A percentile compares a stretch with the other conserved stretches of the same genome.
These are phyloP conservation scores for Colletotrichum simmondsii DNA, from an alignment of 2,329 filamentous ascomycete species.

Conservation along the genomic window DNA sequence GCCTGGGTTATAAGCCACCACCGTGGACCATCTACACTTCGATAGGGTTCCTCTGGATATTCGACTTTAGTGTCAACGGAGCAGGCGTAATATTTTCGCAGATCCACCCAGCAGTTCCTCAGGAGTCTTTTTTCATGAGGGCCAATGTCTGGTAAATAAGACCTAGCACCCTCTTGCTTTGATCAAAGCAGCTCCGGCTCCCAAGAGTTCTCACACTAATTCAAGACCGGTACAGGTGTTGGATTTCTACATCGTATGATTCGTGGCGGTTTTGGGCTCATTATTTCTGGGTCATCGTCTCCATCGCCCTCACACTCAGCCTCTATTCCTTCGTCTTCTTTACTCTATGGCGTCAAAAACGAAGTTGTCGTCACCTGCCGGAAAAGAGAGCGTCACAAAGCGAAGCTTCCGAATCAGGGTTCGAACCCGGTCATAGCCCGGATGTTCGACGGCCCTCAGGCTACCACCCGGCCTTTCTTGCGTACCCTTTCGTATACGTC, in stretches of 20 bases:
- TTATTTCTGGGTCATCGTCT: conserved; percentile 70
- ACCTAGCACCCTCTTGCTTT: background rate
- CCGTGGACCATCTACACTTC: conserved; percentile 53
- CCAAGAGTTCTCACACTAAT: background rate
- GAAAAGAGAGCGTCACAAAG: conserved; percentile 4
- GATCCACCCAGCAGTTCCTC: background rate
- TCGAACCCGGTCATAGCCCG: too few relatives aligned
- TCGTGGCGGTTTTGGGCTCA: conserved; percentile 68
- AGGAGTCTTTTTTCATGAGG: conserved; percentile 30
- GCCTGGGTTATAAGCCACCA: conserved; percentile 59
- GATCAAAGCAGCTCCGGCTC: background rate
- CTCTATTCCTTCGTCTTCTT: conserved; percentile 55
- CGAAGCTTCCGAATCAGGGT: conserved; percentile 4
- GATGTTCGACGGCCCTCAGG: conserved; percentile 1
- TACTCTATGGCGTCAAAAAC: conserved; percentile 41
- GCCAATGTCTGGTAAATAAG: conserved; percentile 28
- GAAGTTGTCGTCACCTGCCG: conserved; percentile 23
- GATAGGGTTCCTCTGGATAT: conserved; percentile 60
- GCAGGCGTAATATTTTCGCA: conserved; percentile 1
- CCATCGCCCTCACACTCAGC: conserved; percentile 47
- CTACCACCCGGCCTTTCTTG: conserved; percentile 56
- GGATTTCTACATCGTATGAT: conserved; percentile 64
- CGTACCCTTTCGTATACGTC: conserved; percentile 72
- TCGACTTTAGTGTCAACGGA: conserved; percentile 41
- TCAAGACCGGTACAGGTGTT: conserved; percentile 57